Percentiles rank a stretch among this genome's conserved stretches.
Conservation (phyloP, 345 rosid species). For the Aurinia saxatilis region DNA sequence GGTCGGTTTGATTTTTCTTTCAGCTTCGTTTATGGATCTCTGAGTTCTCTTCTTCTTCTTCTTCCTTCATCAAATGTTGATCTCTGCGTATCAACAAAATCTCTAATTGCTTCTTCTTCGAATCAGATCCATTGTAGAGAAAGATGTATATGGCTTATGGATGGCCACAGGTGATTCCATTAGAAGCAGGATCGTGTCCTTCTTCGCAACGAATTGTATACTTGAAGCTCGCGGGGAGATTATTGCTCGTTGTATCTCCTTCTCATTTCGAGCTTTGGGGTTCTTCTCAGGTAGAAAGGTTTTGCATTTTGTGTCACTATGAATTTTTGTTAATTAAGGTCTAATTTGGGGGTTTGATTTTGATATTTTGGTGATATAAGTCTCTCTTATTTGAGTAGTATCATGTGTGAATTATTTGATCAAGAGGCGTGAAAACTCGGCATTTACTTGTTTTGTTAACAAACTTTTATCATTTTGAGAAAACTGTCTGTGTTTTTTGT, state of each 20-base stretch:
- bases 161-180: slow-evolving; percentile 89
- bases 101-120: too few species aligned
- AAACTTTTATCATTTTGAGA: too few species aligned
- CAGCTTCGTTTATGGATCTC: slow-evolving; percentile 31
- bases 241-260: slow-evolving; percentile 72
- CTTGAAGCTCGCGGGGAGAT: slow-evolving; percentile 56
- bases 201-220: slow-evolving; percentile 69
- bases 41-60: slow-evolving; percentile 24
- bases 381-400: not conserved
- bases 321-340: too few species aligned
- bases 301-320: slow-evolving; percentile 18
- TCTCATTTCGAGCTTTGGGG: slow-evolving; percentile 92
- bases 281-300: slow-evolving; percentile 55
- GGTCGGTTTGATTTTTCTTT: slow-evolving; percentile 4
- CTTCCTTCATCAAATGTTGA: slow-evolving; percentile 25
- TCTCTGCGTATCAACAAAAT: slow-evolving; percentile 1
- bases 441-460: not conserved
- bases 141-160: too few species aligned
- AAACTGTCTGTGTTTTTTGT: too few species aligned
- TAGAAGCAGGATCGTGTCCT: slow-evolving; percentile 55
- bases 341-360: not conserved
- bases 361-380: not conserved
- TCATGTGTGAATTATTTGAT: not conserved
- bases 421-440: not conserved
- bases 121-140: slow-evolving; percentile 29